phyloP scores from a whole-genome alignment of 148 eudicot genomes.

The Rhododendron simsii region DNA sequence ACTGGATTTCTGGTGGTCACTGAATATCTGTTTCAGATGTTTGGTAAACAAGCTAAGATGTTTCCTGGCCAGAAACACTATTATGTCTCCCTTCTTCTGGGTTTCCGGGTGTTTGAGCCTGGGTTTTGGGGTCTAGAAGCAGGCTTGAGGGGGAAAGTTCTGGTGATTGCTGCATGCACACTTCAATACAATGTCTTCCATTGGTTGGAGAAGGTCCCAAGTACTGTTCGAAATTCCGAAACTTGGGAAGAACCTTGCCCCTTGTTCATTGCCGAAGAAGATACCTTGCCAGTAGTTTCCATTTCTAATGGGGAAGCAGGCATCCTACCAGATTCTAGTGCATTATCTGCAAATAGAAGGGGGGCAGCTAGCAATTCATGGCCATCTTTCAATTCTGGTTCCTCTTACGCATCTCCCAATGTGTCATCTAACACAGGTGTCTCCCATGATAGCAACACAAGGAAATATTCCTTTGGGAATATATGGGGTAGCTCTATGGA shows the following conservation, averaged over 20 bases:
- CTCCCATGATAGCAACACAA: slow-evolving; percentile 28
- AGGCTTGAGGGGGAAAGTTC: slow-evolving; percentile 77
- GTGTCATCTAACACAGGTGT: slow-evolving; percentile 20
- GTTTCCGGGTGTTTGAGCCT: slow-evolving; percentile 59
- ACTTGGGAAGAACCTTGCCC: slow-evolving; percentile 95
- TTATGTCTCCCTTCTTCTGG: slow-evolving; percentile 52
- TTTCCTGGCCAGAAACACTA: slow-evolving; percentile 84
- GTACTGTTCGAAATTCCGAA: slow-evolving; percentile 30
- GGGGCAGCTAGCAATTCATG: slow-evolving; percentile 37
- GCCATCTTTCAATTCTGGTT: slow-evolving; percentile 37
- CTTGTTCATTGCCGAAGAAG: slow-evolving; percentile 58
- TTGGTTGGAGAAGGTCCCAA: slow-evolving; percentile 82
- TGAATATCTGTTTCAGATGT: slow-evolving; percentile 93
- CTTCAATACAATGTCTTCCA: slow-evolving; percentile 91
- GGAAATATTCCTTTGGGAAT: slow-evolving; percentile 47
- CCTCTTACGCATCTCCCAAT: slow-evolving; percentile 21
- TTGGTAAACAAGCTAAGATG: slow-evolving; percentile 83
- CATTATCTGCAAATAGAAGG: slow-evolving; percentile 21
- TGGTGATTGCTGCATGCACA: slow-evolving; percentile 88
- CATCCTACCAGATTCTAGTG: slow-evolving; percentile 25
- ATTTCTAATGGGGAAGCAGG: slow-evolving; percentile 39
- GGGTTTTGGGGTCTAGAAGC: slow-evolving; percentile 90
- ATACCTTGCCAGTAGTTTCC: slow-evolving; percentile 31
- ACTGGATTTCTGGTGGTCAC: slow-evolving; percentile 64
- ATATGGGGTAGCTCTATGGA: slow-evolving; percentile 79